Base-by-base conservation (phyloP, 768 basidiomycete species). In the Boletus tomentosulus region DNA sequence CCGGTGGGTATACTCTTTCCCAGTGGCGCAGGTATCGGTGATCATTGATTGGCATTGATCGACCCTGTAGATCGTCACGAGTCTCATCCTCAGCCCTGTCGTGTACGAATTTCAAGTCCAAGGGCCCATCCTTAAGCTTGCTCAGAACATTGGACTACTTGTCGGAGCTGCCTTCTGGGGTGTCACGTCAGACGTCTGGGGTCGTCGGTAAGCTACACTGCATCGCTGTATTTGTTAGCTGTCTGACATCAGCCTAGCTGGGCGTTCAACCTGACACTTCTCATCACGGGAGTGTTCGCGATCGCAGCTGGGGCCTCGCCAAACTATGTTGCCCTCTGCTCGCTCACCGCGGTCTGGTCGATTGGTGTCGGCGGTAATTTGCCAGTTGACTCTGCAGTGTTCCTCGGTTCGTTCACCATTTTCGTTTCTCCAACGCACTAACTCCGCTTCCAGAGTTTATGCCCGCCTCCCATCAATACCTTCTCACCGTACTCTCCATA, bases 321-420 rank as follows among this genome's bases (percentile, higher is more conserved):
- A 0, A 79, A 81, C 61, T 79, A 71, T 48, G 56, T 78, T 28
- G 68, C 83, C 0, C 66, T 86, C 24, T 77, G 78, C 50, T 74
- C 80, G 3, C 68, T 86, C 30, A 70, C 79, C 0, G 78, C 83
- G 1, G 71, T 81, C 1, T 80, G 82, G 76, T 81, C 82, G n/a
- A 71, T 86, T 22, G 86, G 86, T 1, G 85, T 86, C 4, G 86
- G 86, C 28, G 87, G 87, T 48, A 86, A 86, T 58, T 67, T 89
- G 8, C 87, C 87, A 0, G 87, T 89, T 0, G 88, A 89, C 61
- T 84, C 83, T 34, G 83, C 87, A 0, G 79, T 89, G 24, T 90
- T 90, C 68, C 75, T 90, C 8, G 87, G 84, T 84, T 39, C 39
- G 75, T 66, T 43, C 11, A n/a, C 34, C 24, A 1, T 9, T 25